These are phyloP conservation scores for Sugiyamaella qingdaonensis DNA, from an alignment of 805 yeast species.

Conservation along the genomic window DNA sequence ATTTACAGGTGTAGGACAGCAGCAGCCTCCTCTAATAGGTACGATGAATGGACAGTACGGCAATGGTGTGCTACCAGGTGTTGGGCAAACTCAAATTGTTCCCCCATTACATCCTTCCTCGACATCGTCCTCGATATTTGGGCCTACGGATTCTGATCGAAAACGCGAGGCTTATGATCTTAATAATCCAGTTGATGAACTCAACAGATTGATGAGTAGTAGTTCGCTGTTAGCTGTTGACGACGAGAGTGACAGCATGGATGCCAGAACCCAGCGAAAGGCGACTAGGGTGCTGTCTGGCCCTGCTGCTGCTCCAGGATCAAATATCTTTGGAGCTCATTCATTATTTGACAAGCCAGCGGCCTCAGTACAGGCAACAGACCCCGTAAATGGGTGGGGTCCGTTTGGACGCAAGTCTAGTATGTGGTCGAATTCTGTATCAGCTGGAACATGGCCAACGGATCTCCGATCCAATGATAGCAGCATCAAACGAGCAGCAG, in stretches of 20 bases:
- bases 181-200: conserved; percentile 21
- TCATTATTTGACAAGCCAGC: background rate
- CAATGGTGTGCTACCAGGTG: background rate
- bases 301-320: background rate
- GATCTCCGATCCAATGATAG: conserved; percentile 4
- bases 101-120: background rate
- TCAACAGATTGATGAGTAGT: conserved; percentile 18
- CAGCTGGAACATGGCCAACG: background rate
- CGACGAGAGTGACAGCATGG: conserved; percentile 4
- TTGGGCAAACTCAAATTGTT: background rate
- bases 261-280: background rate
- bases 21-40: background rate
- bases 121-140: background rate
- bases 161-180: conserved; percentile 2
- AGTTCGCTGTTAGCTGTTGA: conserved; percentile 18
- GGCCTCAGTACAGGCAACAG: background rate
- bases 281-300: background rate
- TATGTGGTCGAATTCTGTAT: conserved; percentile 6
- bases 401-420: conserved; percentile 3
- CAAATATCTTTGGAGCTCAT: background rate
- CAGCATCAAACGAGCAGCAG: conserved; percentile 24
- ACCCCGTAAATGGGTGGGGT: background rate
- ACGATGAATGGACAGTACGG: background rate
- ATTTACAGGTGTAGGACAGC: background rate
- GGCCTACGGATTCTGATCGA: background rate